phyloP scores from a whole-genome alignment of 2,329 filamentous ascomycete genomes.

The Xylaria sp. region DNA sequence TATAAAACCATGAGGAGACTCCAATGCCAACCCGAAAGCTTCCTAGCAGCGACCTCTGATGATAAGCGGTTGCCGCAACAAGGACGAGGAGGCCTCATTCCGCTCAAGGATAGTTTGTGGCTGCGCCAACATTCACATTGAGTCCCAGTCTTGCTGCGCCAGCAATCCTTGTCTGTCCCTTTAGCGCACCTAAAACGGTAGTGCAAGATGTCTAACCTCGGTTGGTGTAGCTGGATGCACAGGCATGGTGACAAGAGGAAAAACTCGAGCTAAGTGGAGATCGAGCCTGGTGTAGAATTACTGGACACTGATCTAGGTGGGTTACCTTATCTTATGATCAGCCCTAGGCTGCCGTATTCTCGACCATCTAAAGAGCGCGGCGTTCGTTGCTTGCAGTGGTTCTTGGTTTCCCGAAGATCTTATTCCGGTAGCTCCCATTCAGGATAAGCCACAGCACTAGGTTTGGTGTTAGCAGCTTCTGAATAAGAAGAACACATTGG shows the following conservation, averaged over 20 bases:
- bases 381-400: not conserved
- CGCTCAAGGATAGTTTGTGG: not conserved
- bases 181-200: not conserved
- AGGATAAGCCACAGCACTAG: not conserved
- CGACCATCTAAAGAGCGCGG: constrained; percentile 10
- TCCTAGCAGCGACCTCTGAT: not conserved
- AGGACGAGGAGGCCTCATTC: constrained; percentile 16
- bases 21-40: not conserved
- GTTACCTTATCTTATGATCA: constrained; percentile 8
- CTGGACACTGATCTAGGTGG: not conserved
- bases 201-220: not conserved
- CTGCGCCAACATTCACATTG: not conserved
- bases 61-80: not conserved
- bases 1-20: not conserved
- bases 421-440: not conserved
- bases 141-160: constrained; percentile 23
- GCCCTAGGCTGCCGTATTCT: constrained; percentile 36
- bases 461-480: not conserved
- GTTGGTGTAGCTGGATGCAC: not conserved
- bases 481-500: not conserved
- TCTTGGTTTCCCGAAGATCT: not conserved
- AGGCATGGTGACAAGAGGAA: not conserved
- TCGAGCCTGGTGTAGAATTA: not conserved
- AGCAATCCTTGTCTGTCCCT: not conserved
- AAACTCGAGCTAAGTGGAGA: not conserved